Percentiles rank a stretch among this genome's conserved stretches.
Evolutionary conservation across 2,329 filamentous ascomycete genomes (phyloP).

Genomic region (Blastomyces percursus): DNA sequence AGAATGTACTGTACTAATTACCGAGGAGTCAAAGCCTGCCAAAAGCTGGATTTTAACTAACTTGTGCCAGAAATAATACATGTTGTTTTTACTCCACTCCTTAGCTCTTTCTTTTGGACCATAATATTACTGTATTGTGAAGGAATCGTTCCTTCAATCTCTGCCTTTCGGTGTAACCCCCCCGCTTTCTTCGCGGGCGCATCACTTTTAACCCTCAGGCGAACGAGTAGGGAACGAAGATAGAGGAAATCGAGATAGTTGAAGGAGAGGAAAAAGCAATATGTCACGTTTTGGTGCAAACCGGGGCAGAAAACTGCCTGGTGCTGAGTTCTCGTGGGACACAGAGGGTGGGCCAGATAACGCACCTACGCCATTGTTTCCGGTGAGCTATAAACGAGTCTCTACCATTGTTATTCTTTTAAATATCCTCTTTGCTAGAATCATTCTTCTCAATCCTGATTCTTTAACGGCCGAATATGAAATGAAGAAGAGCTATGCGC

Average conservation of each 20-base stretch:
- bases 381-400: conserved; percentile 27
- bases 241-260: neutral
- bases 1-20: neutral
- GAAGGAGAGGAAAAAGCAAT: neutral
- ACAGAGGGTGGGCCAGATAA: conserved; percentile 30
- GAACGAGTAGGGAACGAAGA: too few relatives aligned
- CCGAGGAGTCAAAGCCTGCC: neutral
- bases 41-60: neutral
- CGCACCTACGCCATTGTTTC: conserved; percentile 38
- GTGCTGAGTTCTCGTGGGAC: conserved; percentile 33
- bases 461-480: neutral
- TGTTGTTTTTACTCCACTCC: neutral
- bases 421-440: neutral
- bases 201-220: neutral
- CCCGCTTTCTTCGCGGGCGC: too few relatives aligned
- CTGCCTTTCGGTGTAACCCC: too few relatives aligned
- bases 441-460: neutral
- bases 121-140: neutral
- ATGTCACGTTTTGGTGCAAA: conserved; percentile 34
- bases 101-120: neutral
- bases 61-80: neutral
- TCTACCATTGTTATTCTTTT: neutral
- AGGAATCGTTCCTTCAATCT: neutral
- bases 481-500: neutral
- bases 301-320: conserved; percentile 30